Evolutionary conservation across 225 moss, liverwort and hornwort genomes (phyloP).

Genomic region (Pseudoscleropodium purum): DNA sequence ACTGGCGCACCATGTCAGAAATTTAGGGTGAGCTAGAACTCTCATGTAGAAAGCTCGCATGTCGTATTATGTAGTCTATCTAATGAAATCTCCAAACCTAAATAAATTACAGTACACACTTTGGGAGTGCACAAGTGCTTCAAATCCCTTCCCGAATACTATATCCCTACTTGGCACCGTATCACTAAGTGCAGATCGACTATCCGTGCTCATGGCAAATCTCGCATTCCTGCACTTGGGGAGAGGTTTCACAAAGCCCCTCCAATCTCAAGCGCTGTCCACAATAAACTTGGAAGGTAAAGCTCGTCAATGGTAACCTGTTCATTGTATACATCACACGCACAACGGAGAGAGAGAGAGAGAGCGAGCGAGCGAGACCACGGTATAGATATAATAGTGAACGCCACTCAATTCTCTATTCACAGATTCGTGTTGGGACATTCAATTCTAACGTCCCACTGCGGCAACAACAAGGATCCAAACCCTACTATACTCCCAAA

Average conservation of each 20-base stretch:
- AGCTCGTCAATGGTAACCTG: not conserved
- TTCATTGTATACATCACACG: not conserved
- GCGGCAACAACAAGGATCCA: conserved; percentile 1
- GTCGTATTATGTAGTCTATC: not conserved
- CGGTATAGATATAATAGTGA: not conserved
- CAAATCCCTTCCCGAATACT: not conserved
- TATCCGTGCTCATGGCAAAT: not conserved
- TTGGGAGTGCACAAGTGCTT: not conserved
- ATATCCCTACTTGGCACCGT: not conserved
- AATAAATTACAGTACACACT: not conserved
- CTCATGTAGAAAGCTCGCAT: not conserved
- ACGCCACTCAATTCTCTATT: conserved; percentile 54
- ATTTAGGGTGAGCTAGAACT: not conserved
- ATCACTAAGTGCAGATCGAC: not conserved
- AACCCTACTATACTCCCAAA: not conserved
- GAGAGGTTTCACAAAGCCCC: not conserved
- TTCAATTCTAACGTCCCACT: conserved; percentile 9
- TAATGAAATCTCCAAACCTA: not conserved
- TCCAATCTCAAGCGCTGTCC: not conserved
- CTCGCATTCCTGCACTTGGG: not conserved
- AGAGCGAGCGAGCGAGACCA: not conserved
- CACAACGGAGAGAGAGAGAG: not conserved
- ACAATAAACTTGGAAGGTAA: not conserved
- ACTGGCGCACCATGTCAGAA: conserved; percentile 10
- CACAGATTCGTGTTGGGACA: conserved; percentile 46